A percentile compares a stretch with the other conserved stretches of the same genome.
phyloP scores from a whole-genome alignment of 805 yeast species.

The Ogataea glucozyma region DNA sequence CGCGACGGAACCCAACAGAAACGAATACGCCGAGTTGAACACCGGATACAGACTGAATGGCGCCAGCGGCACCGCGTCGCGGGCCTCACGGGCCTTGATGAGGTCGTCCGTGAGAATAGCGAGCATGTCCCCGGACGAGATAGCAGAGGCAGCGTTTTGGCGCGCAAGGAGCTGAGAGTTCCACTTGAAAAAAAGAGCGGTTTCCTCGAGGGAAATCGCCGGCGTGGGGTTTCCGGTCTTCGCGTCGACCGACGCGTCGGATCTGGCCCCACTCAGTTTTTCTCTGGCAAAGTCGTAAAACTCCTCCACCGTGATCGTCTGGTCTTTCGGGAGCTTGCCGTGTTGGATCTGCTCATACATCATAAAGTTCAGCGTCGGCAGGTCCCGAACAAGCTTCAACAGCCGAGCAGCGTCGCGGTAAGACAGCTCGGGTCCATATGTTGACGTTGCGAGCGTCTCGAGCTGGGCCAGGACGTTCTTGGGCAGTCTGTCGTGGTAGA shows the following conservation, averaged over 20 bases:
- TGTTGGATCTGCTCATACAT: slow-evolving; percentile 32
- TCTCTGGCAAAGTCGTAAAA: slow-evolving; percentile 31
- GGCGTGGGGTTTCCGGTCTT: no score
- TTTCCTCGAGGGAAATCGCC: no score
- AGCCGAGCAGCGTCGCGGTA: slow-evolving; percentile 49
- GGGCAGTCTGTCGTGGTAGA: slow-evolving; percentile 35
- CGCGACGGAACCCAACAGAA: slow-evolving; percentile 88
- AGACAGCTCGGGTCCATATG: slow-evolving; percentile 46
- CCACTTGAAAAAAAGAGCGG: slow-evolving; percentile 38
- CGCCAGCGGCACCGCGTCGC: slow-evolving; percentile 40
- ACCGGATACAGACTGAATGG: slow-evolving; percentile 56
- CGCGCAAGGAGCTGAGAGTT: slow-evolving; percentile 32
- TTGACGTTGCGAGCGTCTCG: slow-evolving; percentile 38
- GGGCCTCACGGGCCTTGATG: slow-evolving; percentile 47
- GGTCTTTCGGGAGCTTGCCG: slow-evolving; percentile 23
- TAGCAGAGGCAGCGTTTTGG: slow-evolving; percentile 27
- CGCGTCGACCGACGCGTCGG: no score
- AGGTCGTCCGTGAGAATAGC: slow-evolving; percentile 54
- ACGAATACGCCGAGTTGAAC: slow-evolving; percentile 85
- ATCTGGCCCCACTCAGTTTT: no score
- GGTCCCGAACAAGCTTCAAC: slow-evolving; percentile 44
- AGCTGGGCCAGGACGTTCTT: slow-evolving; percentile 65
- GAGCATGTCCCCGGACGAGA: slow-evolving; percentile 33
- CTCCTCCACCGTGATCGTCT: slow-evolving; percentile 27
- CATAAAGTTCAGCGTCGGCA: slow-evolving; percentile 36